Base-by-base conservation (phyloP, 805 yeast genomes). In the Metschnikowia arizonensis region DNA sequence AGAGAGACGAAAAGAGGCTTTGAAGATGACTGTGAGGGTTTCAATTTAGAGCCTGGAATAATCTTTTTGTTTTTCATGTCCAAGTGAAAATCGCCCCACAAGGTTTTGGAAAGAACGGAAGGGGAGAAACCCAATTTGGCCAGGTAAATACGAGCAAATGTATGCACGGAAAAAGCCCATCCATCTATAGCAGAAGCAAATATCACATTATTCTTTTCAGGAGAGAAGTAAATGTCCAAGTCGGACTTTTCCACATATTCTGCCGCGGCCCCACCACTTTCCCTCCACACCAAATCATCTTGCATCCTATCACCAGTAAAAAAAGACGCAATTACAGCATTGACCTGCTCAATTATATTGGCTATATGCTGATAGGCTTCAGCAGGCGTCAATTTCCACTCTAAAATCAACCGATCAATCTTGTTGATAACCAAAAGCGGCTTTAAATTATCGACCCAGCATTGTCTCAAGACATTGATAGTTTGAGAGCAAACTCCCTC, bases 401-500 rank as follows among this genome's bases (percentile, higher is more conserved):
- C 99, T 0, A 79, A 70, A 35, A 90, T 77, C 48, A 93, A 69
- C 52, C 98, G 74, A 63, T 93, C 99, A 46, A 93, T 82, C 64
- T 93, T 93, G 65, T 93, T 93, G 55, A 93, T 66, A 14, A 93
- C 97, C 45, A 93, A 72, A 14, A 93, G 69, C 1, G 98, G 97
- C 59, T 83, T 86, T 55, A 93, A 68, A 54, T 87, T 84, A 61
- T 93, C 99, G 4, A 85, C 79, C 97, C 98, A 93, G 41, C 96
- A 87, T 64, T 93, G 98, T 59, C 98, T 78, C 50, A 91, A 69
- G 1, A 93, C 99, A 14, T 93, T 90, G 9, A 93, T 86, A 0
- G 99, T 93, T 62, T 93, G 99, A 0, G 98, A 90, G 59, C 97
- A 90, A 0, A 93, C 98, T 21, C 99, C 99, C 67, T 93, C 99